These are phyloP conservation scores for Hanseniaspora guilliermondii DNA, from an alignment of 805 yeast genomes.

Conservation along the genomic window DNA sequence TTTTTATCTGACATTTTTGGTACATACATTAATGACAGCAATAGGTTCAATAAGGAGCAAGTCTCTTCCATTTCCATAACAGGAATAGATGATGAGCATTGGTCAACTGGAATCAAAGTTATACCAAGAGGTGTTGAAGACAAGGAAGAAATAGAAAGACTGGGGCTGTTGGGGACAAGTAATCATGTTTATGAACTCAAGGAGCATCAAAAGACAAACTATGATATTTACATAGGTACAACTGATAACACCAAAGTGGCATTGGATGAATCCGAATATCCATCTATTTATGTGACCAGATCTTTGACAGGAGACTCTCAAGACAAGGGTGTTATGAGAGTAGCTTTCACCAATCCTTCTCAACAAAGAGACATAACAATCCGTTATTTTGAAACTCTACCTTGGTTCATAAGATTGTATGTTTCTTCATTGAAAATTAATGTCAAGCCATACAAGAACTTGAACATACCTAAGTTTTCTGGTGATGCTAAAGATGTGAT, in stretches of 20 bases:
- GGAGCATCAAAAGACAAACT: slow-evolving; percentile 13
- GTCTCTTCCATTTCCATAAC: slow-evolving; percentile 32
- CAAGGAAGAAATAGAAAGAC: not conserved
- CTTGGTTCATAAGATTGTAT: slow-evolving; percentile 85
- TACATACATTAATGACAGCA: slow-evolving; percentile 45
- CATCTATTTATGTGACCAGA: slow-evolving; percentile 65
- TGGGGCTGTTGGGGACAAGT: slow-evolving; percentile 23
- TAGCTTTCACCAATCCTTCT: slow-evolving; percentile 60
- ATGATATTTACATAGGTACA: slow-evolving; percentile 26
- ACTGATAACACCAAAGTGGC: slow-evolving; percentile 19
- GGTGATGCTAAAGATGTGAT: slow-evolving; percentile 29
- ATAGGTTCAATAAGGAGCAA: slow-evolving; percentile 37
- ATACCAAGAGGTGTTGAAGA: slow-evolving; percentile 16
- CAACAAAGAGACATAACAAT: slow-evolving; percentile 34
- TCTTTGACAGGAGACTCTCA: slow-evolving; percentile 86
- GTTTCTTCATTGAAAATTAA: slow-evolving; percentile 50
- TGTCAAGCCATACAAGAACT: not conserved
- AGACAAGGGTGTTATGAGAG: slow-evolving; percentile 79
- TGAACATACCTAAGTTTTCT: not conserved
- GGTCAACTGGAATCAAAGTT: slow-evolving; percentile 34
- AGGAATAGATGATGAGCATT: slow-evolving; percentile 34
- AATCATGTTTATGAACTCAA: slow-evolving; percentile 30
- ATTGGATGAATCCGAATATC: slow-evolving; percentile 29
- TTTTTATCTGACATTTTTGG: slow-evolving; percentile 60
- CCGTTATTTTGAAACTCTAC: slow-evolving; percentile 66